These are phyloP conservation scores for Blastobotrys niveus DNA, from an alignment of 1,139 yeast genomes.

Conservation along the genomic window DNA sequence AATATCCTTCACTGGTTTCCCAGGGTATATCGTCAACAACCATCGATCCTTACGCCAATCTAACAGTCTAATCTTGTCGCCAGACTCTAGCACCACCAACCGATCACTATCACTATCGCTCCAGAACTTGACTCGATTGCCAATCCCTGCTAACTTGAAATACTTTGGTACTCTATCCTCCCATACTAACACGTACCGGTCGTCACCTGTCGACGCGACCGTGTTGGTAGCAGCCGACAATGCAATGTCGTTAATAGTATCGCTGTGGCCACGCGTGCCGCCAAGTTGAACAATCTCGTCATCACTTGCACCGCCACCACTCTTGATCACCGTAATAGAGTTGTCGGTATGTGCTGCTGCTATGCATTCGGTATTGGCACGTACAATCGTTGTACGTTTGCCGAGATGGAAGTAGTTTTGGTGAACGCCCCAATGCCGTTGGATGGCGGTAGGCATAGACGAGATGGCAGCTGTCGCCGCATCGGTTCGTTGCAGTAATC, in stretches of 20 bases:
- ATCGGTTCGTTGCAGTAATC: conserved; percentile 17
- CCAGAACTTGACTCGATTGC: conserved; percentile 34
- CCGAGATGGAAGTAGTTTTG: conserved; percentile 23
- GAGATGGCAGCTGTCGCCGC: neutral
- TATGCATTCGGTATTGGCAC: conserved; percentile 19
- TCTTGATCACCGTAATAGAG: conserved; percentile 21
- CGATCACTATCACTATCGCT: conserved; percentile 32
- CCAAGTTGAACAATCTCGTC: conserved; percentile 17
- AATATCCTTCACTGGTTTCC: conserved; percentile 28
- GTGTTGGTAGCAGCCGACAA: conserved; percentile 29
- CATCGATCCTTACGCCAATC: conserved; percentile 35
- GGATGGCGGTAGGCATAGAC: conserved; percentile 17
- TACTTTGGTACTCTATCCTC: conserved; percentile 23
- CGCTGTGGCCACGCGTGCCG: conserved; percentile 27
- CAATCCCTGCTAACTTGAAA: conserved; percentile 25
- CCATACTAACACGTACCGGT: conserved; percentile 32
- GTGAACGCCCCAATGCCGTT: conserved; percentile 18
- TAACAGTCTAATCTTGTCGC: conserved; percentile 29
- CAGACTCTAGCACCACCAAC: conserved; percentile 34
- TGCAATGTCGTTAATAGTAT: conserved; percentile 33
- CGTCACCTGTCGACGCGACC: conserved; percentile 34
- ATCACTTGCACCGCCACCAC: neutral
- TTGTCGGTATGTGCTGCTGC: conserved; percentile 29
- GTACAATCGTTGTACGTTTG: conserved; percentile 20
- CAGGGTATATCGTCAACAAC: conserved; percentile 33